Evolutionary conservation across 2,329 filamentous ascomycete species (phyloP), one percentile per base, ranked within the genome.

Genomic region (Talaromyces verruculosus): DNA sequence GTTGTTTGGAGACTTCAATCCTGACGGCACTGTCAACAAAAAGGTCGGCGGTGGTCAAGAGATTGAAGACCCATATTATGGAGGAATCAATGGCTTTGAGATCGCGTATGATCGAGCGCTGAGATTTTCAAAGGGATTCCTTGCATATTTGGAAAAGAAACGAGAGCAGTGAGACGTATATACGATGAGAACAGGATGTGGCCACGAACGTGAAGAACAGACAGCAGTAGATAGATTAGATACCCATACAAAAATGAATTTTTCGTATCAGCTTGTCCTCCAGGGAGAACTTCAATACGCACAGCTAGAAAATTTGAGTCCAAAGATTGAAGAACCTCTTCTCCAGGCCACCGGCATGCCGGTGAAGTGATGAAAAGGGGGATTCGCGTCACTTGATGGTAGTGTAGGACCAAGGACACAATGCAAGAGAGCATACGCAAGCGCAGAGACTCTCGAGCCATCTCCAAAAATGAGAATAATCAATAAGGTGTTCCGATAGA

Each of bases 41-140:
- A 74, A 73, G 19, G 71, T 77, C 13, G 78, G 77, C 8, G 76
- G 74, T 71, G 83, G 85, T 22, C 91, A 97, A 80, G 85, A 91
- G 58, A 88, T 97, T 8, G 82, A 86, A 66, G 95, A 98, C 77
- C 95, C 95, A 15, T 99, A 98, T 80, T 98, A 98, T 77, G 93
- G 92, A n/a, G 92, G 87, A 13, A 80, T 83, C 3, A 86, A 91
- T 71, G 93, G 92, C 1, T 98, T 98, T 75, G 87, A 90, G 72
- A 87, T 85, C 73, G 92, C 93, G n/a, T 98, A 91, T 78, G 88
- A 94, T 79, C 93, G 97, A 83, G 89, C 90, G 68, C 81, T 84
- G 67, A 83, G 90, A 68, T 97, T 96, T 76, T 89, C 91, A 1
- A 85, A 84, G 75, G 92, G 90, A 64, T 93, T 97, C 72, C 72